Percentiles rank a stretch among this genome's conserved stretches.
These are phyloP conservation scores for Arxiozyma heterogenica DNA, from an alignment of 1,139 yeast species.

Conservation along the genomic window DNA sequence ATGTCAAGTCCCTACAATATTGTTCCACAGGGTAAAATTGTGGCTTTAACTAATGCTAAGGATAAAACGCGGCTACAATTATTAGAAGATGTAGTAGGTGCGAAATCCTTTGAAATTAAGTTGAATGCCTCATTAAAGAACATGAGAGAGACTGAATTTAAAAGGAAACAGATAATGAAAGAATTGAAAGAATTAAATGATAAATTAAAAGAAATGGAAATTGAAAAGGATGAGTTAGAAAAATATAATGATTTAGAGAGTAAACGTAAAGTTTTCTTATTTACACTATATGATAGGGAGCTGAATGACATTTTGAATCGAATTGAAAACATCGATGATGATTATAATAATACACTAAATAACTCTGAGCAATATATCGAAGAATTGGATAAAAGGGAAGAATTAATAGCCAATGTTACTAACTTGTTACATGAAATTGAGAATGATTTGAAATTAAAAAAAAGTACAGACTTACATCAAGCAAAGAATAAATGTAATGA, in stretches of 20 bases:
- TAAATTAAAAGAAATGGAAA: conserved; percentile 66
- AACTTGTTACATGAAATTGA: conserved; percentile 24
- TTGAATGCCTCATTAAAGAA: conserved; percentile 71
- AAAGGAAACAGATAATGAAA: conserved; percentile 66
- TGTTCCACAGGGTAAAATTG: conserved; percentile 92
- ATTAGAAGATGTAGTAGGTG: conserved; percentile 91
- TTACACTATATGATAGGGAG: conserved; percentile 71
- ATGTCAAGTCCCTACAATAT: conserved; percentile 88
- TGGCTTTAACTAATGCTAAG: conserved; percentile 78
- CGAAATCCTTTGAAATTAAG: conserved; percentile 78
- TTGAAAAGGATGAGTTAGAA: conserved; percentile 70
- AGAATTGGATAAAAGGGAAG: conserved; percentile 43
- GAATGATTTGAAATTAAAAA: conserved; percentile 37
- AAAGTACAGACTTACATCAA: conserved; percentile 44
- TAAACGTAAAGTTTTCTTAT: conserved; percentile 63
- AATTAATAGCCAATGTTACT: conserved; percentile 36
- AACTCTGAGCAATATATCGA: conserved; percentile 33
- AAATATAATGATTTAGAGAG: conserved; percentile 61
- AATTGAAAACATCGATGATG: conserved; percentile 53
- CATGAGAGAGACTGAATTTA: conserved; percentile 62
- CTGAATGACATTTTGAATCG: conserved; percentile 50
- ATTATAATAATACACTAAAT: conserved; percentile 44
- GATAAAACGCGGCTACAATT: conserved; percentile 71
- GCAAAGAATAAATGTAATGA: conserved; percentile 39
- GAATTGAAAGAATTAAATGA: conserved; percentile 62